These are phyloP conservation scores for Cicer bijugum DNA, from an alignment of 306 rosid genomes.

Conservation along the genomic window DNA sequence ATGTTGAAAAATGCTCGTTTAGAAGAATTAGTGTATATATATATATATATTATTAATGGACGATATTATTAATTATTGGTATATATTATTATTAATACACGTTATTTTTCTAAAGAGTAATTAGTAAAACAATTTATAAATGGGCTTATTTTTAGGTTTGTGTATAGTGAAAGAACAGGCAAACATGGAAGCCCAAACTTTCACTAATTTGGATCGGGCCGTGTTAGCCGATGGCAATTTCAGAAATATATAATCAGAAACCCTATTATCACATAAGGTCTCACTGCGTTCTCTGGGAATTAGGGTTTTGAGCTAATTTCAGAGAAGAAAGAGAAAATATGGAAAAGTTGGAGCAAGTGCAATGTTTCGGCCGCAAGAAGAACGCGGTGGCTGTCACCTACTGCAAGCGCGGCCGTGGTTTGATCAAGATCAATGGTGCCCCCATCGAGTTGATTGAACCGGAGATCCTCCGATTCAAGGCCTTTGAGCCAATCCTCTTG, in stretches of 20 bases:
- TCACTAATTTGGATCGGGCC: background rate
- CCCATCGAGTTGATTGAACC: conserved; percentile 83
- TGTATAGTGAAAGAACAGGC: too few species aligned
- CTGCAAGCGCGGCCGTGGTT: conserved; percentile 84
- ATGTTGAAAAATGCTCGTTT: too few species aligned
- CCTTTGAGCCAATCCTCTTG: conserved; percentile 76
- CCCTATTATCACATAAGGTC: conserved; percentile 21
- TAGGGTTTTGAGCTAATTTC: conserved; percentile 33
- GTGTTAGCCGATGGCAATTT: background rate
- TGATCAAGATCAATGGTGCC: conserved; percentile 85
- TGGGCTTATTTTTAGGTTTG: too few species aligned
- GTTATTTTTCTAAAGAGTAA: too few species aligned
- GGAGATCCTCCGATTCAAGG: conserved; percentile 84
- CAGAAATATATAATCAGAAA: too few species aligned
- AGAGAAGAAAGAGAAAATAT: conserved; percentile 35
- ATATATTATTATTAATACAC: too few species aligned
- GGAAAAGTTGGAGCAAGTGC: conserved; percentile 60
- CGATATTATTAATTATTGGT: too few species aligned
- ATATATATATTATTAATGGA: too few species aligned
- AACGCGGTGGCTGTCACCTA: conserved; percentile 88
- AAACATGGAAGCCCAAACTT: background rate
- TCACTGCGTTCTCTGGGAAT: background rate
- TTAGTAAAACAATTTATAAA: too few species aligned
- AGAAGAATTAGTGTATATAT: too few species aligned
- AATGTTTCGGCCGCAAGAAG: conserved; percentile 88